Evolutionary conservation across 345 rosid species (phyloP).

Genomic region (Gossypium raimondii): DNA sequence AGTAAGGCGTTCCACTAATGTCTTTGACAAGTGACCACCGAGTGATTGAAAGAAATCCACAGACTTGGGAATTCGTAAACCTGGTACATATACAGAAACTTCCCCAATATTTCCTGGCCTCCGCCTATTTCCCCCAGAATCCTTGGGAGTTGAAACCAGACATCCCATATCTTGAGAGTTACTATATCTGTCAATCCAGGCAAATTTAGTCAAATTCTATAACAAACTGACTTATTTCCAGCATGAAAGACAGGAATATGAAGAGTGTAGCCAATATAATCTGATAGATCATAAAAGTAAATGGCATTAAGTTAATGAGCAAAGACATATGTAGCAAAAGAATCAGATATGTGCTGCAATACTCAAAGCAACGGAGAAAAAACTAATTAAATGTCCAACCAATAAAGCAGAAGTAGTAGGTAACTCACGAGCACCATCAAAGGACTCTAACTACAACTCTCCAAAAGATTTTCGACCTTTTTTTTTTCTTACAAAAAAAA

Average conservation of each 20-base stretch:
- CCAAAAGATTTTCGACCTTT: slow-evolving; percentile 31
- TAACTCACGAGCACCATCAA: slow-evolving; percentile 65
- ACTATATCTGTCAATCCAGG: slow-evolving; percentile 31
- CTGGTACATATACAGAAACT: slow-evolving; percentile 83
- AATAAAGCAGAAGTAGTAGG: slow-evolving; percentile 52
- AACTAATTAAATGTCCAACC: slow-evolving; percentile 57
- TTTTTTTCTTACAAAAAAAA: not conserved
- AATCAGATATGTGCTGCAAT: slow-evolving; percentile 22
- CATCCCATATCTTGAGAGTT: slow-evolving; percentile 71
- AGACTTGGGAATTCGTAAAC: slow-evolving; percentile 87
- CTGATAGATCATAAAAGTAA: slow-evolving; percentile 1
- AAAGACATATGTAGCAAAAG: slow-evolving; percentile 27
- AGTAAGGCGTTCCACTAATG: slow-evolving; percentile 68
- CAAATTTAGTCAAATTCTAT: slow-evolving; percentile 16
- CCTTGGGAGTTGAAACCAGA: slow-evolving; percentile 79
- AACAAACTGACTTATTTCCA: not conserved
- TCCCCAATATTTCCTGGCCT: slow-evolving; percentile 88
- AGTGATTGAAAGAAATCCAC: slow-evolving; percentile 74
- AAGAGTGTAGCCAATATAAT: slow-evolving; percentile 21
- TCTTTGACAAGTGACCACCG: slow-evolving; percentile 65
- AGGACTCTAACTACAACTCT: slow-evolving; percentile 36
- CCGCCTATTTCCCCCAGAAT: slow-evolving; percentile 70
- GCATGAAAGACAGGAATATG: not conserved
- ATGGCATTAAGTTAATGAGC: slow-evolving; percentile 17
- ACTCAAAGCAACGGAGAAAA: slow-evolving; percentile 20